phyloP scores from a whole-genome alignment of 495 filamentous ascomycete species.

The Massariosphaeria phaeospora region DNA sequence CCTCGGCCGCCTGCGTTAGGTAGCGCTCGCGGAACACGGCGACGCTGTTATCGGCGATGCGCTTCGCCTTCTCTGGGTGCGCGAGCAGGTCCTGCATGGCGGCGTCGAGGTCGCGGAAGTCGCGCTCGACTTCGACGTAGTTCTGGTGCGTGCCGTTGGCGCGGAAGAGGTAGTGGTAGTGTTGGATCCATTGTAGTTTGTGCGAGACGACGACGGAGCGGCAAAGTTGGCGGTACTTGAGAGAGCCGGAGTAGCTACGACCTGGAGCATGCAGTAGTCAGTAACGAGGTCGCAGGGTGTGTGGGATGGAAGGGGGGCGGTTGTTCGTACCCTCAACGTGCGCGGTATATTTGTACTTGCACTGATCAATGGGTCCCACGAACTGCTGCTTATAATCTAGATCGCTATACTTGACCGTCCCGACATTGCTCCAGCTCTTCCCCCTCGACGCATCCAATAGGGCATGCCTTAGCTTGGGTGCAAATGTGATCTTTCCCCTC shows the following conservation, averaged over 20 bases:
- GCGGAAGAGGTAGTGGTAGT: constrained; percentile 43
- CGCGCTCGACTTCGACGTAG: constrained; percentile 52
- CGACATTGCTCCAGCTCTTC: constrained; percentile 51
- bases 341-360: constrained; percentile 50
- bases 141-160: constrained; percentile 54
- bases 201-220: constrained; percentile 53
- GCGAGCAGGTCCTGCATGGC: constrained; percentile 51
- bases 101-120: constrained; percentile 52
- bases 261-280: constrained; percentile 6
- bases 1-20: constrained; percentile 53
- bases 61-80: constrained; percentile 48
- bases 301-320: neutral
- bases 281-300: neutral
- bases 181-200: constrained; percentile 45
- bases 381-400: constrained; percentile 34
- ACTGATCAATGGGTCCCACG: constrained; percentile 54
- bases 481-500: constrained; percentile 52
- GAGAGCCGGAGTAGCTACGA: constrained; percentile 50
- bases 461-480: constrained; percentile 41
- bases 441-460: constrained; percentile 46
- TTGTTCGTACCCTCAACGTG: constrained; percentile 52
- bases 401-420: constrained; percentile 46
- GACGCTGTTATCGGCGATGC: constrained; percentile 53
- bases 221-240: constrained; percentile 59
- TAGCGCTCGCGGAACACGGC: constrained; percentile 55